Percentiles rank a stretch among this genome's conserved stretches.
phyloP scores from a whole-genome alignment of 2,329 filamentous ascomycete genomes.

The Gaeumannomyces tritici region DNA sequence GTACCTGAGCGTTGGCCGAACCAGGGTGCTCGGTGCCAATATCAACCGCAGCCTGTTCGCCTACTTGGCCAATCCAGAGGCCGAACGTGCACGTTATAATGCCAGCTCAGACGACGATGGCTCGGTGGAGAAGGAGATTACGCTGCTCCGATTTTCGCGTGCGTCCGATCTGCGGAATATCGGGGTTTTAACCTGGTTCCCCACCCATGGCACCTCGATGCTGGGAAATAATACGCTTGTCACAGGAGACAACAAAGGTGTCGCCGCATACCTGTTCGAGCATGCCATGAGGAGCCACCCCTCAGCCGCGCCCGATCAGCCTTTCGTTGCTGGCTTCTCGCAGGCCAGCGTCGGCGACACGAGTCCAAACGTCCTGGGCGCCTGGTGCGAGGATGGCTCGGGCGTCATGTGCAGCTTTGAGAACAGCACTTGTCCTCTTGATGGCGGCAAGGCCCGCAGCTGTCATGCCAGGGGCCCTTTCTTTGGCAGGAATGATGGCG shows the following conservation, averaged over 20 bases:
- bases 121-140: constrained; percentile 63
- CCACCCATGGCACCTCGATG: constrained; percentile 84
- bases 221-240: constrained; percentile 84
- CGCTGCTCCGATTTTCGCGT: constrained; percentile 64
- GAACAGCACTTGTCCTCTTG: constrained; percentile 61
- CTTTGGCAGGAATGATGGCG: constrained; percentile 57
- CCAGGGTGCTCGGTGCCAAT: constrained; percentile 59
- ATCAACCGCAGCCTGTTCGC: constrained; percentile 78
- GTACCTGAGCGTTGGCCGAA: constrained; percentile 53
- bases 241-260: constrained; percentile 87
- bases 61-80: constrained; percentile 71
- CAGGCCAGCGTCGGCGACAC: constrained; percentile 88
- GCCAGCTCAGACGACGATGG: constrained; percentile 21
- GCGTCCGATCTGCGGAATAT: constrained; percentile 63
- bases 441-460: constrained; percentile 51
- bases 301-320: constrained; percentile 45
- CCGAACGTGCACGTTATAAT: constrained; percentile 60
- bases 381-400: constrained; percentile 77
- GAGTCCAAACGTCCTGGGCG: constrained; percentile 73
- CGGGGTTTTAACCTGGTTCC: constrained; percentile 82
- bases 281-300: constrained; percentile 47
- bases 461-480: constrained; percentile 64
- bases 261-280: constrained; percentile 78
- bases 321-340: constrained; percentile 83
- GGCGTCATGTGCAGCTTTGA: constrained; percentile 59